Percentiles rank a stretch among this genome's conserved stretches.
Conservation (phyloP, 257 asterid genomes). For the Salvia splendens region DNA sequence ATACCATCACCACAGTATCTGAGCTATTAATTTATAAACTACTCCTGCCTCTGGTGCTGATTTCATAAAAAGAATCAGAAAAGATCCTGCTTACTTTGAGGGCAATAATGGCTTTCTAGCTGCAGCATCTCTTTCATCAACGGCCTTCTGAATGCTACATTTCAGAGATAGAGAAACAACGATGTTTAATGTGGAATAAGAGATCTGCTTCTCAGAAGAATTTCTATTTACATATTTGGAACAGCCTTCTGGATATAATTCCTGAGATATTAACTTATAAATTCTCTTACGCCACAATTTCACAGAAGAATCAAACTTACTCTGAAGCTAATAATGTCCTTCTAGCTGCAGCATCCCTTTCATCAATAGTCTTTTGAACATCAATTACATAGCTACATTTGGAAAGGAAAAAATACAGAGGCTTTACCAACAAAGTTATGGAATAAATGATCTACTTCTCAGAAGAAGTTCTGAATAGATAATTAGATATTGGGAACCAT, state of each 20-base stretch:
- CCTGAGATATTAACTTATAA: no score
- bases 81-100: conserved; percentile 72
- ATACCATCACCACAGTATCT: not conserved
- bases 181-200: conserved; percentile 20
- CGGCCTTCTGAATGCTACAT: conserved; percentile 69
- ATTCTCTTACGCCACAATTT: no score
- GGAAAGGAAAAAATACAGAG: conserved; percentile 17
- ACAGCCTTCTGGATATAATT: conserved; percentile 36
- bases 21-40: conserved; percentile 17
- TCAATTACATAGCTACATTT: conserved; percentile 74
- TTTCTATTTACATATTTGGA: conserved; percentile 13
- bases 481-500: conserved; percentile 14
- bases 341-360: conserved; percentile 65
- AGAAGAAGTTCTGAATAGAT: conserved; percentile 19
- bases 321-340: conserved; percentile 58
- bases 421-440: conserved; percentile 24
- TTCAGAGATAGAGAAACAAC: conserved; percentile 20
- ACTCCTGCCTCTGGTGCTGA: conserved; percentile 1
- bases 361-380: conserved; percentile 71
- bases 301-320: conserved; percentile 50
- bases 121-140: conserved; percentile 70
- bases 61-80: conserved; percentile 28
- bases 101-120: conserved; percentile 52
- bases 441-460: conserved; percentile 10
- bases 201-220: conserved; percentile 17